Evolutionary conservation across 495 filamentous ascomycete genomes (phyloP), one percentile per base, ranked within the genome.

Genomic region (Penicillium soppii): DNA sequence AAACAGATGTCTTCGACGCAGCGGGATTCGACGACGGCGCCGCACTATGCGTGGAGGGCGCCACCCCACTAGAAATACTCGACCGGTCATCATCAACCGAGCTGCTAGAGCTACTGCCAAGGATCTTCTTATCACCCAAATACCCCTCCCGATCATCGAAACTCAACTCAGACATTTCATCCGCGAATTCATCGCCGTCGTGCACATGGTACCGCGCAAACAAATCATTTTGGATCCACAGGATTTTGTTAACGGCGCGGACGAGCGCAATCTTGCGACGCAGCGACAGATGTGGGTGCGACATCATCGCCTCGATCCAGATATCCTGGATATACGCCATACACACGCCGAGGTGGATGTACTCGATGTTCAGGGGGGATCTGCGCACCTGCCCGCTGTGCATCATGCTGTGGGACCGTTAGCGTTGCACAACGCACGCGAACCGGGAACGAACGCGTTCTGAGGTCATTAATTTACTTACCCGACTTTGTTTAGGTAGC

Each of bases 151-250:
- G 66, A n/a, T 81, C 71, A 7, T 85, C 69, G 5, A 69, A 61
- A 16, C 66, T 72, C 38, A 64, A 63, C 22, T 75, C 67, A n/a
- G 78, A 79, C 46, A 77, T 77, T 29, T 84, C 82, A 2, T 82
- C 82, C 20, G 72, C 79, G 54, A 73, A 89, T 63, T 90, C 85
- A 26, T 88, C 87, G 29, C 86, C 85, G 51, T 91, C 86, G 20
- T 78, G 73, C 4, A 87, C 78, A 52, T 88, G 86, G 81, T 83
- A 88, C 67, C 83, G 86, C 7, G 87, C 83, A 56, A 92, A 88
- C 16, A 92, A 71, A 62, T 92, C 88, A 57, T 89, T 88, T 66
- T 90, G 86, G 58, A 89, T 87, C 85, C 86, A 88, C 49, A 85
- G 72, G 12, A 85, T 68, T 53, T 85, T 85, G 47, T 54, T 72